These are phyloP conservation scores for Camellia oleifera DNA, from an alignment of 179 eudicot species.

Conservation along the genomic window DNA sequence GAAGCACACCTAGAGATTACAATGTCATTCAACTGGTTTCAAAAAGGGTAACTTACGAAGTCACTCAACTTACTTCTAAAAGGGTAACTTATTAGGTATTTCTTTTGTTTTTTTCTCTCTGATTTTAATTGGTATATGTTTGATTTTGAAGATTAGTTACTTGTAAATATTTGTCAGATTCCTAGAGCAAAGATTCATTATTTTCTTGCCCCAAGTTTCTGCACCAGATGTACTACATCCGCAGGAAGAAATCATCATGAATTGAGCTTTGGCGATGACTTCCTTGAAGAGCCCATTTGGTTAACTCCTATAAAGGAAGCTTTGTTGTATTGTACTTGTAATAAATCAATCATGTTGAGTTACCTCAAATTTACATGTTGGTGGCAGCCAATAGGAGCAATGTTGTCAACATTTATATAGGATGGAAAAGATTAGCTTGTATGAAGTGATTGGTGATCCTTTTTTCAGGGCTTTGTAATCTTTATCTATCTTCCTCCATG, in stretches of 20 bases:
- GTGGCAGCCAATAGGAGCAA: background rate
- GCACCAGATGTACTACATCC: background rate
- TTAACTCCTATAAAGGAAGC: conserved; percentile 14
- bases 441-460: background rate
- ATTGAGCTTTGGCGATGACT: conserved; percentile 15
- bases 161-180: conserved; percentile 6
- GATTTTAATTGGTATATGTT: background rate
- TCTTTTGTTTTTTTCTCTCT: background rate
- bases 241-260: conserved; percentile 20
- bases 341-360: background rate
- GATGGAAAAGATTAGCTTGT: background rate
- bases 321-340: conserved; percentile 10
- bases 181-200: conserved; percentile 11
- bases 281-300: conserved; percentile 26
- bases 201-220: background rate
- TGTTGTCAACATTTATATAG: background rate
- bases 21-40: conserved; percentile 7
- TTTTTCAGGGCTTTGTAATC: conserved; percentile 24
- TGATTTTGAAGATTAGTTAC: background rate
- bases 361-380: background rate
- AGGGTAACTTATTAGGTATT: conserved; percentile 13
- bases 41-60: too few relatives aligned
- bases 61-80: background rate
- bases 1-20: conserved; percentile 4
- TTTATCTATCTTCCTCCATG: conserved; percentile 15